These are phyloP conservation scores for Cladophialophora carrionii DNA, from an alignment of 2,329 filamentous ascomycete genomes.

Conservation along the genomic window DNA sequence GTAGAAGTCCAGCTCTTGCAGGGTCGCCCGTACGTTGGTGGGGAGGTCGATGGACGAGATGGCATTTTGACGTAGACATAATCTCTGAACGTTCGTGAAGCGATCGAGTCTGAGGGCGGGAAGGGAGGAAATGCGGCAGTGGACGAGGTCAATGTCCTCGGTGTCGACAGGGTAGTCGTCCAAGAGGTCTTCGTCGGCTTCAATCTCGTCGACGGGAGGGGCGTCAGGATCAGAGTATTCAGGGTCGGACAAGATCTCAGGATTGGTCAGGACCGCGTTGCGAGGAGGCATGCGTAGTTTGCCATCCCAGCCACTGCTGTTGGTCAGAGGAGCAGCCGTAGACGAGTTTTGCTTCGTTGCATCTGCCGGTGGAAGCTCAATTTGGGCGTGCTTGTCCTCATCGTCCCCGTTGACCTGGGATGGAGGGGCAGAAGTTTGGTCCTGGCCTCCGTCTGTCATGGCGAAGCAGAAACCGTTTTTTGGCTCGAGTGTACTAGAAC, in stretches of 20 bases:
- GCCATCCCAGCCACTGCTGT: slow-evolving; percentile 53
- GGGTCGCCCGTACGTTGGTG: slow-evolving; percentile 63
- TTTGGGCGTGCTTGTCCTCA: slow-evolving; percentile 25
- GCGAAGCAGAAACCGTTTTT: neutral
- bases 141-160: slow-evolving; percentile 85
- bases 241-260: slow-evolving; percentile 79
- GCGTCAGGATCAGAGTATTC: slow-evolving; percentile 77
- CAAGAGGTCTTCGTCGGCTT: slow-evolving; percentile 74
- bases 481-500: neutral
- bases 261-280: slow-evolving; percentile 74
- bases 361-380: slow-evolving; percentile 23
- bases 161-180: slow-evolving; percentile 53
- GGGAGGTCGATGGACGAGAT: slow-evolving; percentile 81
- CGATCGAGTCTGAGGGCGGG: slow-evolving; percentile 77
- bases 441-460: slow-evolving; percentile 23
- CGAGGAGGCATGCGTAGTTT: slow-evolving; percentile 52
- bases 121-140: slow-evolving; percentile 80
- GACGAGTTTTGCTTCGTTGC: slow-evolving; percentile 5
- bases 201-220: slow-evolving; percentile 72
- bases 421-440: slow-evolving; percentile 16
- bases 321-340: slow-evolving; percentile 33
- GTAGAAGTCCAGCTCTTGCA: slow-evolving; percentile 90
- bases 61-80: slow-evolving; percentile 91
- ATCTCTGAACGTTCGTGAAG: slow-evolving; percentile 72
- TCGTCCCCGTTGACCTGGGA: slow-evolving; percentile 8